These are phyloP conservation scores for Gremmenia infestans DNA, from an alignment of 2,329 filamentous ascomycete species.

Conservation along the genomic window DNA sequence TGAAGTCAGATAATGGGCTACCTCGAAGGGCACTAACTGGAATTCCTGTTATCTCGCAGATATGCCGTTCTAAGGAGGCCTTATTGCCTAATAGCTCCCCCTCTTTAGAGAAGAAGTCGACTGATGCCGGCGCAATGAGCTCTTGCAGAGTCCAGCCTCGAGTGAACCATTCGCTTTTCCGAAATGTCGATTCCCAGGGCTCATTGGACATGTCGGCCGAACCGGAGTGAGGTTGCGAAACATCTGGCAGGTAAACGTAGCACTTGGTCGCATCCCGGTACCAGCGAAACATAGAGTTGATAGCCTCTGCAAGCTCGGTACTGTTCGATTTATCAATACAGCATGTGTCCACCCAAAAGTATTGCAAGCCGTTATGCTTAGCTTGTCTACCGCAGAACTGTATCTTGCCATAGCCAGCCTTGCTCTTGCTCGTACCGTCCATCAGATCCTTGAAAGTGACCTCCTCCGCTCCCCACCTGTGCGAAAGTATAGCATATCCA, in stretches of 20 bases:
- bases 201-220: neutral
- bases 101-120: constrained; percentile 17
- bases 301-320: constrained; percentile 12
- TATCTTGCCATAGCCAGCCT: constrained; percentile 13
- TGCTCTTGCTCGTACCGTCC: neutral
- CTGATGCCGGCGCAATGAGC: constrained; percentile 16
- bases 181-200: constrained; percentile 12
- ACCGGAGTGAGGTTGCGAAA: neutral
- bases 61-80: constrained; percentile 11
- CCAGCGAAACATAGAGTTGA: constrained; percentile 19
- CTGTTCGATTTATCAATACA: constrained; percentile 16
- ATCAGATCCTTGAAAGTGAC: constrained; percentile 10
- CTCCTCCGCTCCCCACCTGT: constrained; percentile 19
- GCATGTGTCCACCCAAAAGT: constrained; percentile 19
- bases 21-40: constrained; percentile 13
- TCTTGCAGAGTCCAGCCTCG: constrained; percentile 17
- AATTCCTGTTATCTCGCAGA: constrained; percentile 19
- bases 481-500: constrained; percentile 26
- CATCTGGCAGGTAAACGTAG: constrained; percentile 17
- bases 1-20: constrained; percentile 10
- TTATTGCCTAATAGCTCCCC: constrained; percentile 17
- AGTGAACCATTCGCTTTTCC: constrained; percentile 12
- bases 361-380: constrained; percentile 8
- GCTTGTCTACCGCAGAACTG: constrained; percentile 15
- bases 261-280: constrained; percentile 13